Evolutionary conservation across 495 filamentous ascomycete species (phyloP).

Genomic region (Xylaria acuta): DNA sequence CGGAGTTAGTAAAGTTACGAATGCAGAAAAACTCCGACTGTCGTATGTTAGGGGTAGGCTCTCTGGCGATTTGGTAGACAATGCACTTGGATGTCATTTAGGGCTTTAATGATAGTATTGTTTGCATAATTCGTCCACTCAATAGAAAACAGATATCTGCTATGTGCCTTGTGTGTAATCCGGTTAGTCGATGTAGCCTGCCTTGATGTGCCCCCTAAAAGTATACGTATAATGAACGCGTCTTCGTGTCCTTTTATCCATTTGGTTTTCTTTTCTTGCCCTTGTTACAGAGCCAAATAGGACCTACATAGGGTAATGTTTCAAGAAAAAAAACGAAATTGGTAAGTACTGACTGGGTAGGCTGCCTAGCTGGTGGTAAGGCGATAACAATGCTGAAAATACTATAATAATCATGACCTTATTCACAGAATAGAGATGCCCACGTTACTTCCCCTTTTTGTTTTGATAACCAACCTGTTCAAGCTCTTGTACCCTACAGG

Average conservation of each 20-base stretch:
- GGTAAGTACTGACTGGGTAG: neutral
- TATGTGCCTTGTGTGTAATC: neutral
- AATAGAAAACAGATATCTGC: neutral
- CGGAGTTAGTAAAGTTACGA: neutral
- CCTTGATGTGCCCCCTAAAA: neutral
- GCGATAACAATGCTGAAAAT: neutral
- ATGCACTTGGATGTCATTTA: neutral
- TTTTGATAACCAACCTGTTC: neutral
- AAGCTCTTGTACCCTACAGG: neutral
- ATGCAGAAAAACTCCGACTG: neutral
- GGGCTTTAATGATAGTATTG: neutral
- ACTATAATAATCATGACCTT: neutral
- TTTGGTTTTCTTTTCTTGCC: neutral
- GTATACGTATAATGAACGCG: too few relatives aligned
- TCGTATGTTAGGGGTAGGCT: neutral
- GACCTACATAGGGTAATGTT: neutral
- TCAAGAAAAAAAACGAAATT: neutral
- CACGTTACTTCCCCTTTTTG: neutral
- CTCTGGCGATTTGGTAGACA: neutral
- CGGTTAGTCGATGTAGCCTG: neutral
- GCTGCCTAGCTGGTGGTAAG: neutral
- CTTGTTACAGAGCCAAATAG: neutral
- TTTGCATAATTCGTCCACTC: neutral
- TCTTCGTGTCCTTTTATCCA: neutral
- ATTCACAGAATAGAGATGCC: neutral